Conservation (phyloP, 2,329 filamentous ascomycete genomes). For the Aspergillus caelatus region DNA sequence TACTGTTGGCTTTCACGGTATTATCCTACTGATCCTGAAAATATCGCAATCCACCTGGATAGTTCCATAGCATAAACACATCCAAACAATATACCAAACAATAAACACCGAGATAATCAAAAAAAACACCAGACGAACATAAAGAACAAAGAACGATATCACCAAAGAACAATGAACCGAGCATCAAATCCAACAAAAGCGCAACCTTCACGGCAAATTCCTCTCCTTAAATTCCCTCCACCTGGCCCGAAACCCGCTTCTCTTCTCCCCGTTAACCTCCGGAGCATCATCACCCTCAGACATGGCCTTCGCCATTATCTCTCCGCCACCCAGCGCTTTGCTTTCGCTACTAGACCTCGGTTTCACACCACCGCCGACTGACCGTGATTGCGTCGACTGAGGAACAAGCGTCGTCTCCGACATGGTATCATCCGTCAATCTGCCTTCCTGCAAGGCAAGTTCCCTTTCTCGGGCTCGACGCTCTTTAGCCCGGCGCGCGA, state of each 20-base stretch:
- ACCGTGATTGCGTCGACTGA: not conserved
- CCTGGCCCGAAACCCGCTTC: not conserved
- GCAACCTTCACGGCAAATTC: not conserved
- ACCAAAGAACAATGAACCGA: not conserved
- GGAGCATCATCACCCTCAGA: not conserved
- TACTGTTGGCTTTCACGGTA: not conserved
- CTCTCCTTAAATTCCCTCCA: constrained; percentile 5
- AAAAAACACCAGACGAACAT: not conserved
- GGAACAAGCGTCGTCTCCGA: not conserved
- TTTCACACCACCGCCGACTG: not conserved
- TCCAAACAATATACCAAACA: not conserved
- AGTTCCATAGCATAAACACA: not conserved
- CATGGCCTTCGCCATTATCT: not conserved
- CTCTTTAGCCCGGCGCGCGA: constrained; percentile 3
- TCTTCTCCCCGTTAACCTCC: not conserved
- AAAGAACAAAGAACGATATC: not conserved
- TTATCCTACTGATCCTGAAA: not conserved
- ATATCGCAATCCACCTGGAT: not conserved
- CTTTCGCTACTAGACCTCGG: not conserved
- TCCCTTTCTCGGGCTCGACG: not conserved
- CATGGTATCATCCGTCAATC: not conserved
- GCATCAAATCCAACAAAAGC: not conserved
- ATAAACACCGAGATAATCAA: not conserved
- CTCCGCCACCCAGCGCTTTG: too few species aligned
- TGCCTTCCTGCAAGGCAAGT: not conserved